Percentiles rank a stretch among this genome's conserved stretches.
phyloP scores from a whole-genome alignment of 2,329 filamentous ascomycete genomes.

The Colletotrichum sp. region DNA sequence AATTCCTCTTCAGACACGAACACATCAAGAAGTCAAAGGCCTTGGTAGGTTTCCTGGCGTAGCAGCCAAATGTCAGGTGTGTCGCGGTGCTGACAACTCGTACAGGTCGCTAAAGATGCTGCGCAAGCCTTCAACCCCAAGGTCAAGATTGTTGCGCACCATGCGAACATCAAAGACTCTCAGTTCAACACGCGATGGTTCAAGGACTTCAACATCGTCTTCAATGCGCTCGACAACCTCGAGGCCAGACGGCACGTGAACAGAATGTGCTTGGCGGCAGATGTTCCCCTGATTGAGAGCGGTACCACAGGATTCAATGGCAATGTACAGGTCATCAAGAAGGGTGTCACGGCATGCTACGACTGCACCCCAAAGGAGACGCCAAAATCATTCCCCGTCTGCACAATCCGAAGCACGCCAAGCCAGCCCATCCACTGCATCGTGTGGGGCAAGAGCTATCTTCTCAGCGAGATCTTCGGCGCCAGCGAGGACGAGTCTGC shows the following conservation, averaged over 20 bases:
- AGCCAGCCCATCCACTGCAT: slow-evolving; percentile 98
- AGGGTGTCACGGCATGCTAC: slow-evolving; percentile 91
- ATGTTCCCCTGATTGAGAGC: slow-evolving; percentile 92
- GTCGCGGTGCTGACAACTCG: slow-evolving; percentile 4
- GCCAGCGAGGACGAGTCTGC: slow-evolving; percentile 84
- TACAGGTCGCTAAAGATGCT: slow-evolving; percentile 87
- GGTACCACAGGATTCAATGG: slow-evolving; percentile 98
- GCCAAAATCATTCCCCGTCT: slow-evolving; percentile 93
- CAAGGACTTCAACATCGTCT: slow-evolving; percentile 79
- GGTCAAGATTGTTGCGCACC: slow-evolving; percentile 84
- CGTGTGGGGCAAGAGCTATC: slow-evolving; percentile 97
- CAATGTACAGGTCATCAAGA: slow-evolving; percentile 95
- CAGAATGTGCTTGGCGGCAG: slow-evolving; percentile 91
- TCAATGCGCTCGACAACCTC: slow-evolving; percentile 96
- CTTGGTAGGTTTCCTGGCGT: slow-evolving; percentile 61
- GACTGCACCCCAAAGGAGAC: slow-evolving; percentile 90
- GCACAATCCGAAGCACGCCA: slow-evolving; percentile 95
- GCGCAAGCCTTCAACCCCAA: slow-evolving; percentile 89
- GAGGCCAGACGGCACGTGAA: slow-evolving; percentile 95
- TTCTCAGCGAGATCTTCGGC: slow-evolving; percentile 94
- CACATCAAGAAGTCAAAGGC: slow-evolving; percentile 99
- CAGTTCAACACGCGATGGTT: slow-evolving; percentile 93
- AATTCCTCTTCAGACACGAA: slow-evolving; percentile 95
- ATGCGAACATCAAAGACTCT: slow-evolving; percentile 92
- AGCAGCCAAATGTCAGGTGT: neutral